These are phyloP conservation scores for Phytophthora tentaculata DNA, from an alignment of 352 stramenopile species.

Conservation along the genomic window DNA sequence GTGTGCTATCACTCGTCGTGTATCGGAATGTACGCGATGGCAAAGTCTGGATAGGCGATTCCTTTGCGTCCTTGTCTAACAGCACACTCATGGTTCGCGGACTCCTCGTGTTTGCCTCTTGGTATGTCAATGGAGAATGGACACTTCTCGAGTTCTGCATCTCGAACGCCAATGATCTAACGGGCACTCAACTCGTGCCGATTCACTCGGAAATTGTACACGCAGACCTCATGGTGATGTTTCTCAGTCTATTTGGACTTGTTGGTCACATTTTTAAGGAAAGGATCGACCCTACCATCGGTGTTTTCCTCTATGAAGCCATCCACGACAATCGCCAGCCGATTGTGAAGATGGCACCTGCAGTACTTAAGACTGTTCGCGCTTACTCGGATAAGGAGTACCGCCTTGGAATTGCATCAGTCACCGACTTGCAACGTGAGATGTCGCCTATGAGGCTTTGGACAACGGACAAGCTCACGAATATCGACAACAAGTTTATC, in stretches of 20 bases:
- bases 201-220: constrained; percentile 44
- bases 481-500: constrained; percentile 32
- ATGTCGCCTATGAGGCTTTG: constrained; percentile 44
- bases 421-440: constrained; percentile 25
- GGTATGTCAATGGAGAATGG: constrained; percentile 54
- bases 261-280: constrained; percentile 36
- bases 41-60: constrained; percentile 50
- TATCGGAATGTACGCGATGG: constrained; percentile 39
- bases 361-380: constrained; percentile 15
- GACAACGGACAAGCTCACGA: constrained; percentile 34
- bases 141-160: constrained; percentile 52
- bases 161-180: constrained; percentile 37
- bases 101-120: constrained; percentile 43
- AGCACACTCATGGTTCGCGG: constrained; percentile 43
- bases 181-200: constrained; percentile 26
- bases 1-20: constrained; percentile 41
- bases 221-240: constrained; percentile 52
- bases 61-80: constrained; percentile 45
- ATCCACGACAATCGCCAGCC: constrained; percentile 36
- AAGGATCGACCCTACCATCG: constrained; percentile 33
- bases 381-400: constrained; percentile 34
- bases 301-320: constrained; percentile 31
- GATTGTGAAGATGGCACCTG: constrained; percentile 30
- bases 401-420: constrained; percentile 31
- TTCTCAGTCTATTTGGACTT: constrained; percentile 34